These are phyloP conservation scores for Tolypocladium sp. DNA, from an alignment of 2,329 filamentous ascomycete species.

Conservation along the genomic window DNA sequence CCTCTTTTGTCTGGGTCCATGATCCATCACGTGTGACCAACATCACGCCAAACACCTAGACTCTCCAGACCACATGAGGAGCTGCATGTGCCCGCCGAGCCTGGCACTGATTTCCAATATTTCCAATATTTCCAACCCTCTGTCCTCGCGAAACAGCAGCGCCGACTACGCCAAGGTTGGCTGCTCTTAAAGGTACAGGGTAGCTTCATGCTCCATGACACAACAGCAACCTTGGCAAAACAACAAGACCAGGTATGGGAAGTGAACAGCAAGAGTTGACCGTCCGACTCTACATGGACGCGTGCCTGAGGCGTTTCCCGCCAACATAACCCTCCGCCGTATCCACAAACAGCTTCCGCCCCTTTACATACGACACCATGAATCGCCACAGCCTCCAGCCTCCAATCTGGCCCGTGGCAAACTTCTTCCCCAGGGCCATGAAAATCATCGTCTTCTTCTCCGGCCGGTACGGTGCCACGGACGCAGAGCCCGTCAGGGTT, in stretches of 20 bases:
- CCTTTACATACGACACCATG: slow-evolving; percentile 22
- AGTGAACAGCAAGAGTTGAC: too few species aligned
- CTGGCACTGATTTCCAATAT: too few species aligned
- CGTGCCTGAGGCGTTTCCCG: slow-evolving; percentile 17
- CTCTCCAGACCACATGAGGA: background rate
- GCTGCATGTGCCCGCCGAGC: background rate
- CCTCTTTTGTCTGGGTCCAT: too few species aligned
- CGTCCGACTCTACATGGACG: slow-evolving; percentile 17
- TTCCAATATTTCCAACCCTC: background rate
- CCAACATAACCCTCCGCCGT: slow-evolving; percentile 18
- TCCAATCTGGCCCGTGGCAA: slow-evolving; percentile 22
- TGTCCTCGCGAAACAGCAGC: background rate
- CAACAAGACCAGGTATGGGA: too few species aligned
- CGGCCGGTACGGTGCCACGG: slow-evolving; percentile 9
- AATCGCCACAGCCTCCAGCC: slow-evolving; percentile 22
- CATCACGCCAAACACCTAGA: background rate
- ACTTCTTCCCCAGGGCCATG: slow-evolving; percentile 14
- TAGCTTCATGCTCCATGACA: too few species aligned
- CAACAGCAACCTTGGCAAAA: too few species aligned
- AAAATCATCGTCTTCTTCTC: slow-evolving; percentile 18
- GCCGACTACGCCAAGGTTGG: background rate
- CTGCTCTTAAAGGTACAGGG: too few species aligned
- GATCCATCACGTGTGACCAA: background rate
- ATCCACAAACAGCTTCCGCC: slow-evolving; percentile 21
- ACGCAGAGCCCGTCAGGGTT: slow-evolving; percentile 9